phyloP scores from a whole-genome alignment of 2,329 filamentous ascomycete species.

The Leptodontidium sp. region DNA sequence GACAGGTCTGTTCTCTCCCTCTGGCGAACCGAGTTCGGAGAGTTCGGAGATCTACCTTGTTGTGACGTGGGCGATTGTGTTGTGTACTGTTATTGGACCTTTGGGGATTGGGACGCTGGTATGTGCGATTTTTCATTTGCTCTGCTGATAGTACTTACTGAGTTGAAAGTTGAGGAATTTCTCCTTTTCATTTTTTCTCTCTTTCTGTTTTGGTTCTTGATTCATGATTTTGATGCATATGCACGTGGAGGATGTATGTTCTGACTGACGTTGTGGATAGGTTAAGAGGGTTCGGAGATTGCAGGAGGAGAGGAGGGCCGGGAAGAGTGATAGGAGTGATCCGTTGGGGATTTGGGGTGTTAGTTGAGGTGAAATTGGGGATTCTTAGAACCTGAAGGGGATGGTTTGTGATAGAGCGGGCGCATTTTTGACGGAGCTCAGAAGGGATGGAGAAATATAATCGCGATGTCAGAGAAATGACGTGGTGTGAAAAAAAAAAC shows the following conservation, averaged over 20 bases:
- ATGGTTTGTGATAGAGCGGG: not conserved
- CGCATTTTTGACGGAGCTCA: not conserved
- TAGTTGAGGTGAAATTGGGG: not conserved
- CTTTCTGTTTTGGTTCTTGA: no score
- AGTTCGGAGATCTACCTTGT: conserved; percentile 56
- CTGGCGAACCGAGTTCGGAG: conserved; percentile 7
- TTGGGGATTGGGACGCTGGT: conserved; percentile 58
- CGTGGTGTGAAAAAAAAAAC: no score
- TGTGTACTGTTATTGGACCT: conserved; percentile 63
- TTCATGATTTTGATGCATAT: no score
- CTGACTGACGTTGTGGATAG: no score
- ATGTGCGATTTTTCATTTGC: conserved; percentile 46
- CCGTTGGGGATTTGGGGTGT: conserved; percentile 9
- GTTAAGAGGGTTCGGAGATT: conserved; percentile 10
- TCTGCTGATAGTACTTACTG: no score
- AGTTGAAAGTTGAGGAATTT: no score
- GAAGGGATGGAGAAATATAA: not conserved
- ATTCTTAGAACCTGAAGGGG: no score
- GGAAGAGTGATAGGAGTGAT: not conserved
- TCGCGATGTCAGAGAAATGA: no score
- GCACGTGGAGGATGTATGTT: no score
- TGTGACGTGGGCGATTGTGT: conserved; percentile 62
- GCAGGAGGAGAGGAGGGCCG: not conserved
- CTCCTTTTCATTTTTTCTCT: no score
- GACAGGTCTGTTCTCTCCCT: conserved; percentile 46